These are phyloP conservation scores for Lepraria neglecta DNA, from an alignment of 495 filamentous ascomycete genomes.

Conservation along the genomic window DNA sequence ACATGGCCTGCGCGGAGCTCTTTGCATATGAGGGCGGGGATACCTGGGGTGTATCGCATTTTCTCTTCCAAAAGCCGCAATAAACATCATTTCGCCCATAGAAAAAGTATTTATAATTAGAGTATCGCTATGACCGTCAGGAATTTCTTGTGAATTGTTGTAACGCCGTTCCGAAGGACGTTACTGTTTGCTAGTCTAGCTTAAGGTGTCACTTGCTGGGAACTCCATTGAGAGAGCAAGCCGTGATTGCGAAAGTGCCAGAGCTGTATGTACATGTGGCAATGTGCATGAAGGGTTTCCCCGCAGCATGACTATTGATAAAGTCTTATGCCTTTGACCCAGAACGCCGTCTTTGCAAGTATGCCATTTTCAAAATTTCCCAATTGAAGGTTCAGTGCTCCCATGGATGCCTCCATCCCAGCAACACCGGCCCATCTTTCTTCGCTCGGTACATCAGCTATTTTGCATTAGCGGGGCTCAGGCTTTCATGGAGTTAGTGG, in stretches of 20 bases:
- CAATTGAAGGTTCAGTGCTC: conserved; percentile 62
- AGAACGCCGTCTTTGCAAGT: background rate
- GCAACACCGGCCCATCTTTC: conserved; percentile 79
- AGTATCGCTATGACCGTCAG: too few relatives aligned
- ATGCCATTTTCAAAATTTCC: conserved; percentile 9
- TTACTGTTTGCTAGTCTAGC: background rate
- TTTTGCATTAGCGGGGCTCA: conserved; percentile 24
- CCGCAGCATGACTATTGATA: too few relatives aligned
- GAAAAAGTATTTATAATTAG: too few relatives aligned
- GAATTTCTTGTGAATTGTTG: background rate
- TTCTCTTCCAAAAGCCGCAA: conserved; percentile 51
- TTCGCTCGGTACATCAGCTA: conserved; percentile 93
- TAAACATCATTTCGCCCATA: background rate
- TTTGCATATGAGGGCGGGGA: conserved; percentile 57
- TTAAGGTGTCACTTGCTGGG: background rate
- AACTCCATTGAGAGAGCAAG: too few relatives aligned
- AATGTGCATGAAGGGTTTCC: too few relatives aligned
- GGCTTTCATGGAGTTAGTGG: background rate
- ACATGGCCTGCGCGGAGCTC: conserved; percentile 61
- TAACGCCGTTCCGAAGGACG: background rate
- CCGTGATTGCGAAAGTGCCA: too few relatives aligned
- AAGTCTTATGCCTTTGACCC: background rate
- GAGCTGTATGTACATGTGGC: too few relatives aligned
- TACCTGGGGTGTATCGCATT: conserved; percentile 57
- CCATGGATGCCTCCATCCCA: conserved; percentile 98